Evolutionary conservation across 164 flowering plant species (phyloP), one percentile per base, ranked within the genome.

Genomic region (Stephania cephalantha): DNA sequence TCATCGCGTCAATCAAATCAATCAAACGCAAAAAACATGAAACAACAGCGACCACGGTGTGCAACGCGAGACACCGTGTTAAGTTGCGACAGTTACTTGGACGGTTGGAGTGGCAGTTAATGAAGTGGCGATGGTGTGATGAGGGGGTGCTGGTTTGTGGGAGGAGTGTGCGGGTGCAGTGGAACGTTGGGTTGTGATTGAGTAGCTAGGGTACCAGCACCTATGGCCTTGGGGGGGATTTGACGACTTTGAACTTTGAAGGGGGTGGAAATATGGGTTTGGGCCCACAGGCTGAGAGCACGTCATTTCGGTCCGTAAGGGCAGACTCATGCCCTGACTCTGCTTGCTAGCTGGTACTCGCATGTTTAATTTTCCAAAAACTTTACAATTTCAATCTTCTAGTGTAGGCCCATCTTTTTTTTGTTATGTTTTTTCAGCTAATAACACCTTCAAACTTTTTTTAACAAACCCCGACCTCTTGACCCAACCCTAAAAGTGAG

Each of bases 1-100:
- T 66, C 15, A 17, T 58, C 68, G 52, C 75, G 52, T 63, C 75
- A 73, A 73, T 73, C 75, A 73, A 73, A 58, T 73, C 75, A 73
- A 18, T 73, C 69, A 67, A 67, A 58, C 17, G 13, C 18, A n/a
- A 13, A 67, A 67, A 64, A 64, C 30, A 30, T 67, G 44, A 29
- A 64, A 6, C 30, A 64, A 29, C 15, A 8, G 68, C 0, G 68
- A 64, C 8, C 31, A 20, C 66, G 3, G 3, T 22, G 29, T 31
- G 20, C 4, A 1, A n/a, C 20, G 18, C 4, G 15, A n/a, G 13
- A 15, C n/a, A 58, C 5, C 13, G 20, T 18, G 20, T 7, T 58
- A 58, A 58, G 4, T 15, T 15, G 18, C n/a, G 13, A 17, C 64
- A 3, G 15, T 1, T 6, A 15, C 4, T 3, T 18, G 22, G 17